Evolutionary conservation across 2,329 filamentous ascomycete species (phyloP).

Genomic region (Metarhizium brunneum): DNA sequence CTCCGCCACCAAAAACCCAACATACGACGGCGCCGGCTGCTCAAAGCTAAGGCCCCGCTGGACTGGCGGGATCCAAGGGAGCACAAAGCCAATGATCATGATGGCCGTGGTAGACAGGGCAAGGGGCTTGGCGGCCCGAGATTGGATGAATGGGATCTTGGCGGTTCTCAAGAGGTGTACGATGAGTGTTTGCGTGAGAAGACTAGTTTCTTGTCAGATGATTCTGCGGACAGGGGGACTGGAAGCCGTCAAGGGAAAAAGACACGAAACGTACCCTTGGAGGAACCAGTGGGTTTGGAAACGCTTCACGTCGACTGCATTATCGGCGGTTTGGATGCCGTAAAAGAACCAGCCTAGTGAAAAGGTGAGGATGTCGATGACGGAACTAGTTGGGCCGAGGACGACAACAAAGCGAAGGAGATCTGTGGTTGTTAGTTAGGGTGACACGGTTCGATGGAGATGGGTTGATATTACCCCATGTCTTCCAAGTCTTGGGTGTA

Average conservation of each 20-base stretch:
- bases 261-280: constrained; percentile 9
- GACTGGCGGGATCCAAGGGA: constrained; percentile 17
- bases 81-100: constrained; percentile 16
- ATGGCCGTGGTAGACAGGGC: constrained; percentile 15
- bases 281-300: constrained; percentile 20
- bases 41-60: constrained; percentile 12
- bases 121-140: constrained; percentile 12
- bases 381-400: constrained; percentile 18
- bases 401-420: constrained; percentile 19
- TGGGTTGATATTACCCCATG: constrained; percentile 5
- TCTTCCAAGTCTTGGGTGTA: constrained; percentile 17
- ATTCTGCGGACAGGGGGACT: background rate
- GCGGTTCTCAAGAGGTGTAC: constrained; percentile 18
- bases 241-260: too few relatives aligned
- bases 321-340: constrained; percentile 10
- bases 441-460: background rate
- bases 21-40: constrained; percentile 10
- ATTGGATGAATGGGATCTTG: constrained; percentile 17
- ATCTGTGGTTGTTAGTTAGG: constrained; percentile 7
- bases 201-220: constrained; percentile 2
- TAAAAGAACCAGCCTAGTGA: constrained; percentile 15
- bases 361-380: constrained; percentile 17
- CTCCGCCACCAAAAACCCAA: constrained; percentile 16
- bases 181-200: constrained; percentile 20
- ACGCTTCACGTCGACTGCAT: constrained; percentile 7